Base-by-base conservation (phyloP, 441 rosid species). In the California macrophylla region DNA sequence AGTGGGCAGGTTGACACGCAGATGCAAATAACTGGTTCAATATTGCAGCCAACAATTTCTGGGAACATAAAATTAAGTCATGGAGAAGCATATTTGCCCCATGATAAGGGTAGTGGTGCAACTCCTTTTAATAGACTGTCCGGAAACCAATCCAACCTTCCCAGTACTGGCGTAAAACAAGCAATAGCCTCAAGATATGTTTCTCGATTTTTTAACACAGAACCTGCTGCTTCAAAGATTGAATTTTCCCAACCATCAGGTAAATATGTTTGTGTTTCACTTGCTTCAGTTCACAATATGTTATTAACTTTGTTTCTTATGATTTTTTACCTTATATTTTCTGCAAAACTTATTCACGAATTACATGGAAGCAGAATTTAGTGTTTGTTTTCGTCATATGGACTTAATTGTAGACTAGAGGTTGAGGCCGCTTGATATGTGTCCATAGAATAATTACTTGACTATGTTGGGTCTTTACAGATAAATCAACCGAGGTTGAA, bases 1-100 rank as follows among this genome's bases (percentile, higher is more conserved):
- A 94, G 99, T 85, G 98, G 99, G 67, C 99, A 92, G 94, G 98
- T 94, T 77, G 96, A 90, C 81, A 83, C 93, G 4, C 99, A 92
- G 76, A 79, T 94, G 87, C 96, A 87, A 81, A 81, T 92, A 83
- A 83, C 89, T 69, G 99, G 99, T 75, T 92, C 99, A n/a, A 92
- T 94, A 73, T 76, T 92, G 77, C 98, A 94, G 78, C 99, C 98
- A 80, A 87, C 82, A 79, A 85, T 94, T 76, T 92, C 99, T 29
- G 98, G 99, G 79, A 89, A 85, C 75, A 86, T 94, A 66, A 90
- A 94, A 79, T 80, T 94, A 84, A 92, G 98, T 85, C 97, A 85
- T 15, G 98, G 99, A 75, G 98, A 94, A 84, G 99, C 99, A 79
- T 94, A 94, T 86, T 84, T 94, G 52, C 99, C 98, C 23, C 99